Conservation (phyloP, 108 stramenopile genomes). For the Nitzschia sp. region DNA sequence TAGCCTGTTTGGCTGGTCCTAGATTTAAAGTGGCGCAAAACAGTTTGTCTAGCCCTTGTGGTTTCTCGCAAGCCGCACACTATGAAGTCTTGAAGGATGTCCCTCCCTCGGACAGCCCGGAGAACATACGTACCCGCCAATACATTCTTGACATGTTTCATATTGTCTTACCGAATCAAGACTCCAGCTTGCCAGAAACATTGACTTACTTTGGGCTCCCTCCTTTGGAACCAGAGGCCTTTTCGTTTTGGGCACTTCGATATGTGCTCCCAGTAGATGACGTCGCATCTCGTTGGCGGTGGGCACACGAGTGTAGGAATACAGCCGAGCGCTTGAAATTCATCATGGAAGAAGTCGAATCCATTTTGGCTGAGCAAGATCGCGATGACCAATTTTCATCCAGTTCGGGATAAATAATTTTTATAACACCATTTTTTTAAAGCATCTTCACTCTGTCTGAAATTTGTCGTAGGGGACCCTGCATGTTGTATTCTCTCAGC, state of each 20-base stretch:
- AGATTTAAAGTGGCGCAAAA: not conserved
- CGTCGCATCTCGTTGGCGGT: not conserved
- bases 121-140: not conserved
- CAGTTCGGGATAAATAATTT: no score
- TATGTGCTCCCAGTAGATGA: slow-evolving; percentile 11
- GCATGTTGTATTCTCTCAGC: no score
- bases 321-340: not conserved
- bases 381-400: no score
- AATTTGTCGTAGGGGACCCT: no score
- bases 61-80: not conserved
- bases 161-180: slow-evolving; percentile 1
- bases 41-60: no score
- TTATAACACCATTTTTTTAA: no score
- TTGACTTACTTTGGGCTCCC: slow-evolving; percentile 14
- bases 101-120: not conserved
- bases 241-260: slow-evolving; percentile 28
- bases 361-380: slow-evolving; percentile 1
- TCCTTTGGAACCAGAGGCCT: slow-evolving; percentile 18
- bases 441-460: no score
- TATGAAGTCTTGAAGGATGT: not conserved
- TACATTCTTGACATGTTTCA: slow-evolving; percentile 4
- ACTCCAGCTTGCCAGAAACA: not conserved
- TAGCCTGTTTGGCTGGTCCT: not conserved
- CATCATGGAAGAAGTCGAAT: not conserved
- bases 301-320: slow-evolving; percentile 1